phyloP scores from a whole-genome alignment of 345 rosid species.

The Balakata baccata region DNA sequence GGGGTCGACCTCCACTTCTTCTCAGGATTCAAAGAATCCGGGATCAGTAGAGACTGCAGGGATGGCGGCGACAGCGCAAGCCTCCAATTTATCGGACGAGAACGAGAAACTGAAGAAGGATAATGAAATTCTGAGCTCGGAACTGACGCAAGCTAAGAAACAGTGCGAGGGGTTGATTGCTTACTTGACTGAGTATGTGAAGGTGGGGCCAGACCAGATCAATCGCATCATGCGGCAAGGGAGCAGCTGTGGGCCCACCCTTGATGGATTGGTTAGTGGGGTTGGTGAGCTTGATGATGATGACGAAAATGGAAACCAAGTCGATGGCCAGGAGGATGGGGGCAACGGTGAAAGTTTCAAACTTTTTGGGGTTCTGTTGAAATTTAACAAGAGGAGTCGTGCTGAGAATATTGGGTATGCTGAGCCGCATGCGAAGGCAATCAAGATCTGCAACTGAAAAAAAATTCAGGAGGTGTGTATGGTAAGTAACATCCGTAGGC shows the following conservation, averaged over 20 bases:
- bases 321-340: conserved; percentile 11
- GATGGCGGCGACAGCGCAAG: conserved; percentile 17
- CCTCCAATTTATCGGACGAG: conserved; percentile 65
- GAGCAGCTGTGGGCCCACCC: conserved; percentile 17
- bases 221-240: conserved; percentile 54
- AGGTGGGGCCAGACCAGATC: conserved; percentile 73
- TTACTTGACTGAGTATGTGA: conserved; percentile 55
- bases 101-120: conserved; percentile 79
- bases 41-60: conserved; percentile 55
- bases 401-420: conserved; percentile 49
- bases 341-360: conserved; percentile 51
- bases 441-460: conserved; percentile 65
- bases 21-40: conserved; percentile 74
- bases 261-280: conserved; percentile 19
- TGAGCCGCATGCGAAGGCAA: conserved; percentile 53
- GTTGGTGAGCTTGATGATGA: background rate
- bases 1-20: conserved; percentile 75
- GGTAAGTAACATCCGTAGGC: background rate
- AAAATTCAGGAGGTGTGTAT: background rate
- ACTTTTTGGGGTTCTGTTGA: conserved; percentile 83
- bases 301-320: conserved; percentile 2
- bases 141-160: conserved; percentile 74
- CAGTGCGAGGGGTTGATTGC: conserved; percentile 66
- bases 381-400: conserved; percentile 52
- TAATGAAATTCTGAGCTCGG: conserved; percentile 61